Evolutionary conservation across 2,329 filamentous ascomycete genomes (phyloP), one percentile per base, ranked within the genome.

Genomic region (Epicoccum sorghinum): DNA sequence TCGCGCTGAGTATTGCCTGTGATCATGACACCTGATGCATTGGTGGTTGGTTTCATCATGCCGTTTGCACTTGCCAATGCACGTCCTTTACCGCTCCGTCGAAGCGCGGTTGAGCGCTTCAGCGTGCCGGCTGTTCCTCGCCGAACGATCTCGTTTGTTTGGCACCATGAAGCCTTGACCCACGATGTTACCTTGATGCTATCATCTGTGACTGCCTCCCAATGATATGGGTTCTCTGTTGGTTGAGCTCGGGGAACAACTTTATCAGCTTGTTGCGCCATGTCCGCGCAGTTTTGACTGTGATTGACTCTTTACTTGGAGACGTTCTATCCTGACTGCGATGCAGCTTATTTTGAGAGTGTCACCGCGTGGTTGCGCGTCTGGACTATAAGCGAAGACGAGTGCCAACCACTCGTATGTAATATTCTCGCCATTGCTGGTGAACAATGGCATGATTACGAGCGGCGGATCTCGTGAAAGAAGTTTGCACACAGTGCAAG

Each of bases 391-490:
- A n/a, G 5, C 2, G 8, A 22, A 41, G 24, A 14, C 9, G 14
- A 32, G 27, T 12, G 22, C 18, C 14, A 4, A 18, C 3, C 18
- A 22, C 27, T 23, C 27, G 4, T 27, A 42, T 42, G 14, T 42
- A 22, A 40, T 25, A 22, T 6, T 7, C n/a, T 6, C 9, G 32
- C 22, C 41, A 24, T 50, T 50, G 46, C 46, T 38, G 30, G 13
- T 9, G 25, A n/a, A 50, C 46, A 50, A 50, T 46, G 52, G 8
- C 42, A 22, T 37, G 38, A 30, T 55, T 25, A 38, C 22, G 13
- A 22, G 27, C 3, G 32, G 36, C 24, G 30, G 29, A 47, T 1
- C 23, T 12, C 9, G 29, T n/a, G 33, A 36, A 42, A 32, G 2
- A n/a, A 22, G 13, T 29, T 32, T 23, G 4, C 32, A 4, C 10